A percentile compares a stretch with the other conserved stretches of the same genome.
phyloP scores from a whole-genome alignment of 306 rosid genomes.

The Vigna mungo region DNA sequence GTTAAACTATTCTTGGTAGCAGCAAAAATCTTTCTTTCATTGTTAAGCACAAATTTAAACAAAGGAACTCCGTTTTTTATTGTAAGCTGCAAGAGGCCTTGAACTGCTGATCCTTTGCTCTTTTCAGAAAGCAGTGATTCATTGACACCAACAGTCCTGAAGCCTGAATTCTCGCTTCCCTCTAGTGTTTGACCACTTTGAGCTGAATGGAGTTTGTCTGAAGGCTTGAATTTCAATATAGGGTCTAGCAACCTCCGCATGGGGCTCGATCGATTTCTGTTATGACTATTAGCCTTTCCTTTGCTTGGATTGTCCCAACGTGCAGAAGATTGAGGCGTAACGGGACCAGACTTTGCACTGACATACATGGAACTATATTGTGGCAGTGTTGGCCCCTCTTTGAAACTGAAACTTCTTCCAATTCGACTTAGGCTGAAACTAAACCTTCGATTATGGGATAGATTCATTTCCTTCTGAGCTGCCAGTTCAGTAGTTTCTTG shows the following conservation, averaged over 20 bases:
- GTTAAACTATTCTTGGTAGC: slow-evolving; percentile 66
- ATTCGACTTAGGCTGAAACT: slow-evolving; percentile 89
- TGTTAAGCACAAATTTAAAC: slow-evolving; percentile 75
- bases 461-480: slow-evolving; percentile 54
- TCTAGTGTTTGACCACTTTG: slow-evolving; percentile 51
- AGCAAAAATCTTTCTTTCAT: slow-evolving; percentile 64
- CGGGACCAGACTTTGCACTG: slow-evolving; percentile 77
- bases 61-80: slow-evolving; percentile 78
- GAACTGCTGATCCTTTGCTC: slow-evolving; percentile 57
- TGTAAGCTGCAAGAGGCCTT: slow-evolving; percentile 76
- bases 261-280: slow-evolving; percentile 75
- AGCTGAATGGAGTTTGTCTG: slow-evolving; percentile 50
- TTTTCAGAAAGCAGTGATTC: slow-evolving; percentile 56
- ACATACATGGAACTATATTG: slow-evolving; percentile 58
- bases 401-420: slow-evolving; percentile 94
- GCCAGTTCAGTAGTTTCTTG: slow-evolving; percentile 66
- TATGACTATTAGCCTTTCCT: slow-evolving; percentile 60
- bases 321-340: slow-evolving; percentile 62
- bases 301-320: slow-evolving; percentile 57
- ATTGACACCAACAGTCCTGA: slow-evolving; percentile 43
- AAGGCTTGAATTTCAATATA: slow-evolving; percentile 66
- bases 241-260: slow-evolving; percentile 80
- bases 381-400: slow-evolving; percentile 68
- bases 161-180: slow-evolving; percentile 54
- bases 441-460: slow-evolving; percentile 78